Percentiles rank a stretch among this genome's conserved stretches.
phyloP scores from a whole-genome alignment of 345 rosid genomes.

The Eucalyptus leucophloia region DNA sequence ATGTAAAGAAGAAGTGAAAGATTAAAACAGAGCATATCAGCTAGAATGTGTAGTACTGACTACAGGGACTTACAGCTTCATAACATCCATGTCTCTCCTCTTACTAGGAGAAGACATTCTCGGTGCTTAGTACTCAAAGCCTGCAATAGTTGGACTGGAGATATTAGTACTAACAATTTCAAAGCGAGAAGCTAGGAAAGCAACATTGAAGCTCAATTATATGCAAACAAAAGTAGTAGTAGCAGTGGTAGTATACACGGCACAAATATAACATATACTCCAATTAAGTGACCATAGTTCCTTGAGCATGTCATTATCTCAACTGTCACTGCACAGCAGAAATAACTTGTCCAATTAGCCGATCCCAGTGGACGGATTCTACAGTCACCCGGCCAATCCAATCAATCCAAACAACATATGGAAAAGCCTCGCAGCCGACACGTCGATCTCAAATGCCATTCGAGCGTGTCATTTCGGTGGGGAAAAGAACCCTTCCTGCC shows the following conservation, averaged over 20 bases:
- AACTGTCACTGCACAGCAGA: neutral
- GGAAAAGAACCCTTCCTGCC: neutral
- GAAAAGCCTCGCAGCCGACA: neutral
- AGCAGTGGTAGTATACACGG: neutral
- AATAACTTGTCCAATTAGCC: neutral
- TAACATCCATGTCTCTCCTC: conserved; percentile 53
- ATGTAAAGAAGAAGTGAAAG: neutral
- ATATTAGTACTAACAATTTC: neutral
- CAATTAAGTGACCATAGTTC: neutral
- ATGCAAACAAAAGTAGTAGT: neutral
- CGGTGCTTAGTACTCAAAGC: neutral
- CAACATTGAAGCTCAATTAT: neutral
- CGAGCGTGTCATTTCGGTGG: neutral
- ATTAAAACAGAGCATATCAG: neutral
- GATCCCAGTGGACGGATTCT: neutral
- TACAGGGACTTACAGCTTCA: conserved; percentile 35
- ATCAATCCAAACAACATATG: neutral
- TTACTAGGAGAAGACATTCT: conserved; percentile 49
- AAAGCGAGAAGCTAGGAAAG: neutral
- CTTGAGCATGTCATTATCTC: neutral
- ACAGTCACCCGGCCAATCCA: neutral
- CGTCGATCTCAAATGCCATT: neutral
- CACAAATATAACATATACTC: neutral
- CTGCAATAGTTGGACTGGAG: neutral
- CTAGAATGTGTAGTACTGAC: neutral